Evolutionary conservation across 208 protist species (phyloP).

Genomic region (Herpetomonas tarakana): DNA sequence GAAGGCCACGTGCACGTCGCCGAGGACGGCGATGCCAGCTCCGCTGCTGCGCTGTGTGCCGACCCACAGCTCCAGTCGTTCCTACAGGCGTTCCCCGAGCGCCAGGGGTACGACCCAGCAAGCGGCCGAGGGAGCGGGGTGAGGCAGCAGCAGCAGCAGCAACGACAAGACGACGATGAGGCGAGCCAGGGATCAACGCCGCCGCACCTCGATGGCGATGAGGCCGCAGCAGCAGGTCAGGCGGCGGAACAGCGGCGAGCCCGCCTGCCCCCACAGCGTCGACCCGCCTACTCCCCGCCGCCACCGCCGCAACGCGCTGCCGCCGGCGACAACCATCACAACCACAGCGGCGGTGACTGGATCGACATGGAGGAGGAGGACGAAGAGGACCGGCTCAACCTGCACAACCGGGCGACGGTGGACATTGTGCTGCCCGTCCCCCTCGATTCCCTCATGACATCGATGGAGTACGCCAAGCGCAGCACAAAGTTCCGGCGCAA

Average conservation of each 20-base stretch:
- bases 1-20: neutral
- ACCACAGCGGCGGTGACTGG: neutral
- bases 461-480: conserved; percentile 36
- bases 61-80: neutral
- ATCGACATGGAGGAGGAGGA: conserved; percentile 28
- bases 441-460: conserved; percentile 52
- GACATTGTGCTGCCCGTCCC: conserved; percentile 56
- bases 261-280: conserved; percentile 2
- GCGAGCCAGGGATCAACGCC: too few species aligned
- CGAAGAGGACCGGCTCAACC: conserved; percentile 51
- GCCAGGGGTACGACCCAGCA: too few species aligned
- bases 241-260: too few species aligned
- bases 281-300: neutral
- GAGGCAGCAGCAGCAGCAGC: too few species aligned
- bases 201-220: too few species aligned
- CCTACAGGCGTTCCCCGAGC: neutral
- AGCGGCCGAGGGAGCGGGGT: too few species aligned
- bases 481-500: conserved; percentile 40
- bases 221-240: too few species aligned
- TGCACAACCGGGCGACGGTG: conserved; percentile 66
- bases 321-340: conserved; percentile 9
- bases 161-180: neutral
- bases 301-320: conserved; percentile 8
- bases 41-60: neutral
- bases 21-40: neutral